These are phyloP conservation scores for Gaultheria prostrata DNA, from an alignment of 148 eudicot species.

Conservation along the genomic window DNA sequence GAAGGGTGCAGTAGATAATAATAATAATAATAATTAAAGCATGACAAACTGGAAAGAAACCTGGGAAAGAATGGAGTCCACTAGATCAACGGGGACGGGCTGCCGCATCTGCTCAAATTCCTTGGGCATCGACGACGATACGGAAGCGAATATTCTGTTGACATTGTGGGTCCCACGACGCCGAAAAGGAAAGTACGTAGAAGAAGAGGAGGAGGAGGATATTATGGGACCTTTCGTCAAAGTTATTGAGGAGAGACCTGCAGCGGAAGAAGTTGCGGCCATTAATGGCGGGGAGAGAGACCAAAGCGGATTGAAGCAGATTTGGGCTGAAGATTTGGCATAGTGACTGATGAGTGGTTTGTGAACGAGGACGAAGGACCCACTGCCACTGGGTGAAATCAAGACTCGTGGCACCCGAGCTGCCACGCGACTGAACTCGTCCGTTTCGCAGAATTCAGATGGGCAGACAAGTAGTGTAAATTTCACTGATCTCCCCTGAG, in stretches of 20 bases:
- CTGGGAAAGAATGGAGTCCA: conserved; percentile 50
- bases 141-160: conserved; percentile 30
- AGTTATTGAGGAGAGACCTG: neutral
- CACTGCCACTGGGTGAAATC: neutral
- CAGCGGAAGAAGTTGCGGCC: conserved; percentile 11
- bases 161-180: neutral
- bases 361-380: neutral
- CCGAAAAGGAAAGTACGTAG: neutral
- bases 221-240: no score
- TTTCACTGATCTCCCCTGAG: no score
- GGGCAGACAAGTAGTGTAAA: no score
- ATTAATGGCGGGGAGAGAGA: neutral
- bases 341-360: neutral
- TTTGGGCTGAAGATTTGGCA: neutral
- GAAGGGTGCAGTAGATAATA: neutral
- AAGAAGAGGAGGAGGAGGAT: neutral
- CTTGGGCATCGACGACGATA: conserved; percentile 28
- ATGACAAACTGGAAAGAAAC: conserved; percentile 16
- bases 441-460: no score
- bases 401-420: neutral
- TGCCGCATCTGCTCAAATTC: conserved; percentile 20
- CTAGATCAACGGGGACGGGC: conserved; percentile 35
- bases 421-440: neutral
- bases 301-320: neutral
- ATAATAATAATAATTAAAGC: neutral